phyloP scores from a whole-genome alignment of 176 grass and related monocot genomes.

The Lolium rigidum region DNA sequence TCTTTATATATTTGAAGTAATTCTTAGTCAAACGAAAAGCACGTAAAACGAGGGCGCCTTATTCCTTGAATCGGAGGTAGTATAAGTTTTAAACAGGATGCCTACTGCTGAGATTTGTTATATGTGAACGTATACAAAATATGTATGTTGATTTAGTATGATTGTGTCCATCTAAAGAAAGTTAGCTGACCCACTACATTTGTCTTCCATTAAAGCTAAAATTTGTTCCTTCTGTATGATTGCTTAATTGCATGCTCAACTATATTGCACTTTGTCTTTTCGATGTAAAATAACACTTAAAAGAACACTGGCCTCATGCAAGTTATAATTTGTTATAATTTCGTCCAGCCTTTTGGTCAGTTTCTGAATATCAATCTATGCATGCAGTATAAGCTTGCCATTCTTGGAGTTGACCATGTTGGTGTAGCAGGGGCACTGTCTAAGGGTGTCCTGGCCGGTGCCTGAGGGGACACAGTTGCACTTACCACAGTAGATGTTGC shows the following conservation, averaged over 20 bases:
- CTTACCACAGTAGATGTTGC: constrained; percentile 59
- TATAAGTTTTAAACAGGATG: not conserved
- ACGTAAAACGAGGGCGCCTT: too few relatives aligned
- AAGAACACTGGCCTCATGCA: too few relatives aligned
- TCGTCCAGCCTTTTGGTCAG: too few relatives aligned
- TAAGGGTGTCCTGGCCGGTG: constrained; percentile 57
- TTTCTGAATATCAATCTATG: too few relatives aligned
- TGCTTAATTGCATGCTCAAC: not conserved
- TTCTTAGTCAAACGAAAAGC: too few relatives aligned
- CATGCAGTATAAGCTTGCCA: not conserved
- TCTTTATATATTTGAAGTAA: too few relatives aligned
- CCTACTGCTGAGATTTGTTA: not conserved
- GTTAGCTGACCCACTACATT: not conserved
- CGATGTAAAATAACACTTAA: too few relatives aligned
- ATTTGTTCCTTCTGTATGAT: not conserved
- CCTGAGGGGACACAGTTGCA: constrained; percentile 79
- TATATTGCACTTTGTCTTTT: not conserved
- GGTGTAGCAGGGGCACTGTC: constrained; percentile 45
- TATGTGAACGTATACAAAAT: not conserved
- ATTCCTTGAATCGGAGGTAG: too few relatives aligned
- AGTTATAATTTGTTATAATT: too few relatives aligned
- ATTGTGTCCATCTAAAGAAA: not conserved
- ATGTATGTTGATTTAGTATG: not conserved
- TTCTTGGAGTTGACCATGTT: constrained; percentile 36
- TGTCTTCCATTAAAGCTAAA: not conserved